Conservation (phyloP, 306 rosid genomes). For the Dalbergia oliveri region DNA sequence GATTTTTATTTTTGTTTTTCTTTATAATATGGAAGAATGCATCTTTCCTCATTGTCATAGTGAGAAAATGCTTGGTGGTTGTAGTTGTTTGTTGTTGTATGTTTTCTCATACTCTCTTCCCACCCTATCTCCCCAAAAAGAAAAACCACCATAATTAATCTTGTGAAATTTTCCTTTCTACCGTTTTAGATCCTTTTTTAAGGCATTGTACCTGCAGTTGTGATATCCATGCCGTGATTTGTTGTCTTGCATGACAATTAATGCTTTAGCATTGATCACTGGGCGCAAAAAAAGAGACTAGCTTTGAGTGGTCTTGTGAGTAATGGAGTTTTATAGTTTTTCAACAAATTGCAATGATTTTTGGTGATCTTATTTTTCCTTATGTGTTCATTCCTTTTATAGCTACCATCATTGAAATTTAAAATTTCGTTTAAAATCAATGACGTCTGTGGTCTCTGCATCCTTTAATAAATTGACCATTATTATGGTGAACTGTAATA, state of each 20-base stretch:
- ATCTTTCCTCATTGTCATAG: constrained; percentile 29
- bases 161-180: constrained; percentile 8
- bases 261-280: constrained; percentile 28
- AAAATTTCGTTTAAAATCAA: constrained; percentile 11
- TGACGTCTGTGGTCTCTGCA: constrained; percentile 14
- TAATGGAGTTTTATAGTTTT: constrained; percentile 19
- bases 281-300: constrained; percentile 19
- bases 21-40: constrained; percentile 4
- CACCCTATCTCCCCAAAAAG: neutral
- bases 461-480: constrained; percentile 27
- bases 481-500: constrained; percentile 29
- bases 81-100: neutral
- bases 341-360: constrained; percentile 9
- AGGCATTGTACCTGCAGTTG: constrained; percentile 17
- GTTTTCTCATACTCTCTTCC: constrained; percentile 42
- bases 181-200: neutral
- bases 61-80: neutral
- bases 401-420: constrained; percentile 21
- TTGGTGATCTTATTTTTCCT: constrained; percentile 37
- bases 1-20: constrained; percentile 29
- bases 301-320: constrained; percentile 24
- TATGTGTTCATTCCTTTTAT: constrained; percentile 1
- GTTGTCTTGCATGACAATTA: constrained; percentile 16
- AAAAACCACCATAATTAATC: neutral
- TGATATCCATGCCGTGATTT: constrained; percentile 8